A percentile compares a stretch with the other conserved stretches of the same genome.
These are phyloP conservation scores for Scheffersomyces illinoinensis DNA, from an alignment of 1,139 yeast species.

Conservation along the genomic window DNA sequence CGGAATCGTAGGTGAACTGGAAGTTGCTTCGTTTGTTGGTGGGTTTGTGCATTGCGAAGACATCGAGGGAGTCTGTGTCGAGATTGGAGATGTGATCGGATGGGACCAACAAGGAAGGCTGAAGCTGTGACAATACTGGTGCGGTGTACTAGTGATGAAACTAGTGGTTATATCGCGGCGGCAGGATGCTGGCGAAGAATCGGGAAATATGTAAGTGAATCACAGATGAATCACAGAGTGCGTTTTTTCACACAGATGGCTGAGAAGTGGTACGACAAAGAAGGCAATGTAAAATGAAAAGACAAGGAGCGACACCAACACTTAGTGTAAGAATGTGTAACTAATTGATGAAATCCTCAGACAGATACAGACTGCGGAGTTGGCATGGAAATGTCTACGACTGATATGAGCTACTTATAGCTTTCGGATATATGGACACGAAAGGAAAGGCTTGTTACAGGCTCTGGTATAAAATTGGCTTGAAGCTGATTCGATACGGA, in stretches of 20 bases:
- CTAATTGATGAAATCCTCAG: background rate
- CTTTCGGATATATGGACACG: background rate
- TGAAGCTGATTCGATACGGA: background rate
- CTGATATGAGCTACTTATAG: background rate
- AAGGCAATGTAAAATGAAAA: background rate
- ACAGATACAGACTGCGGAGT: background rate
- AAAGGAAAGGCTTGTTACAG: background rate
- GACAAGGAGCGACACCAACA: no score
- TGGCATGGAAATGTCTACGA: background rate
- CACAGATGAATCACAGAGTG: background rate
- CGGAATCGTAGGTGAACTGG: slow-evolving; percentile 30
- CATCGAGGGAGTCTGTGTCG: background rate
- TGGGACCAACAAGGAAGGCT: background rate
- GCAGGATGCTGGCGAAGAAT: background rate
- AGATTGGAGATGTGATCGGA: background rate
- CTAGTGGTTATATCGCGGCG: background rate
- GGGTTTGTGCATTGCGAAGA: slow-evolving; percentile 1
- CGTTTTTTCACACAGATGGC: background rate
- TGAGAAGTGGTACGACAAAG: background rate
- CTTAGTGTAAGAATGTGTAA: background rate
- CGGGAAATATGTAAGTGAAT: background rate
- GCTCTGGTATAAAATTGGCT: background rate
- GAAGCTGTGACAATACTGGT: background rate
- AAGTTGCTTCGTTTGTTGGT: slow-evolving; percentile 19
- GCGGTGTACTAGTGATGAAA: background rate